phyloP scores from a whole-genome alignment of 2,329 filamentous ascomycete genomes.

The Cercospora beticola region DNA sequence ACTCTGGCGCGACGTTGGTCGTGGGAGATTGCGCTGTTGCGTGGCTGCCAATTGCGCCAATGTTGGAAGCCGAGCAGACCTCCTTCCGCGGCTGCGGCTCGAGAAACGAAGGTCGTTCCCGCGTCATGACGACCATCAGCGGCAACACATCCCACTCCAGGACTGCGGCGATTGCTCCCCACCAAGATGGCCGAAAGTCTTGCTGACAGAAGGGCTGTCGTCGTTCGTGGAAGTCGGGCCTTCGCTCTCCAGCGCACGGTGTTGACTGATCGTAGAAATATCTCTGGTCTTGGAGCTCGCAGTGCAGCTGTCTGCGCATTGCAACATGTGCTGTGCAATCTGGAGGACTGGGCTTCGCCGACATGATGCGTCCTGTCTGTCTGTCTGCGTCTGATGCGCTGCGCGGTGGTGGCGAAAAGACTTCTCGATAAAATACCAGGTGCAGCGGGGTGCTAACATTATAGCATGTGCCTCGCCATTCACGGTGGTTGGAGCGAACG shows the following conservation, averaged over 20 bases:
- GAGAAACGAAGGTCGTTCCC: neutral
- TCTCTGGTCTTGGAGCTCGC: neutral
- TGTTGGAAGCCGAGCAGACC: neutral
- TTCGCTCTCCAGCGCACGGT: neutral
- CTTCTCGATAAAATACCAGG: neutral
- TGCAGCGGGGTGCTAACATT: neutral
- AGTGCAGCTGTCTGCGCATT: neutral
- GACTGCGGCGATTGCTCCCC: neutral
- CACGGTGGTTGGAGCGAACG: neutral
- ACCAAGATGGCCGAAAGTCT: slow-evolving; percentile 7
- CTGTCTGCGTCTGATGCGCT: neutral
- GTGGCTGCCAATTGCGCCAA: neutral
- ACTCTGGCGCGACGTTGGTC: neutral
- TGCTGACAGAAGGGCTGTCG: slow-evolving; percentile 1
- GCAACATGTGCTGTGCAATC: neutral
- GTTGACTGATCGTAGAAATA: neutral
- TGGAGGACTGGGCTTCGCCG: neutral
- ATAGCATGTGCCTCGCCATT: neutral
- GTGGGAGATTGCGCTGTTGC: neutral
- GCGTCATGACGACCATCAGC: neutral
- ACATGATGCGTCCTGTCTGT: neutral
- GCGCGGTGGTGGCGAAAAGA: neutral
- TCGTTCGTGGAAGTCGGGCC: neutral
- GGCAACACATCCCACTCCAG: slow-evolving; percentile 5
- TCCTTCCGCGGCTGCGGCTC: neutral